Percentiles rank a stretch among this genome's conserved stretches.
Evolutionary conservation across 2,329 filamentous ascomycete species (phyloP).

Genomic region (Aspergillus clavatus): DNA sequence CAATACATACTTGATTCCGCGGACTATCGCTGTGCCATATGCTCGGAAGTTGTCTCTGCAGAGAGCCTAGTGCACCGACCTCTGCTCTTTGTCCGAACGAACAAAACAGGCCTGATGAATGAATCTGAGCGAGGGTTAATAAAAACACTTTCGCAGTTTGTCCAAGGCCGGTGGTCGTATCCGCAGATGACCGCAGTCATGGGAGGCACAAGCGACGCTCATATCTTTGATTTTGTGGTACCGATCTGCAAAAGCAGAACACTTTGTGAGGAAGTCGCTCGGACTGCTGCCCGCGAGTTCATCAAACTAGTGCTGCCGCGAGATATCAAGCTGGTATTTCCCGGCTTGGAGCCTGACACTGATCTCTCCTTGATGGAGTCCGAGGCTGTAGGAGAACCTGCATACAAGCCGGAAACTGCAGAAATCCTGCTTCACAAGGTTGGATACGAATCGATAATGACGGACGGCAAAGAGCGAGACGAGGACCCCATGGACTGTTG

Average conservation of each 20-base stretch:
- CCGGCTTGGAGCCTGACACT: constrained; percentile 4
- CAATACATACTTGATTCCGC: constrained; percentile 12
- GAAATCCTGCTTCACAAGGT: background rate
- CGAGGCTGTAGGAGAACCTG: background rate
- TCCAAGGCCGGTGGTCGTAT: constrained; percentile 16
- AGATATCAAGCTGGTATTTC: background rate
- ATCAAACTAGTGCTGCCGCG: constrained; percentile 11
- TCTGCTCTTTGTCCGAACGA: constrained; percentile 14
- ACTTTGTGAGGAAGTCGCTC: constrained; percentile 17
- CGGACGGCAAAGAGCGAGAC: background rate
- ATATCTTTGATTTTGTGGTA: constrained; percentile 19
- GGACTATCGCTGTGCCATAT: constrained; percentile 20
- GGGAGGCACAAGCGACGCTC: constrained; percentile 11
- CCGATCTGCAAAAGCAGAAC: constrained; percentile 16
- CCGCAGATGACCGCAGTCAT: constrained; percentile 12
- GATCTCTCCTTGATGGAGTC: constrained; percentile 1
- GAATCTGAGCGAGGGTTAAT: constrained; percentile 8
- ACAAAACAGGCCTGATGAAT: background rate
- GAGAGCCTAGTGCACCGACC: constrained; percentile 17
- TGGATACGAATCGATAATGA: background rate
- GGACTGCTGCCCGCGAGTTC: constrained; percentile 14
- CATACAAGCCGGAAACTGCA: background rate
- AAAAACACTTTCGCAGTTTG: constrained; percentile 15
- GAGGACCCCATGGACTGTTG: constrained; percentile 5
- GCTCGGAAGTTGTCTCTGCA: constrained; percentile 11